A percentile compares a stretch with the other conserved stretches of the same genome.
Evolutionary conservation across 805 yeast species (phyloP).

Genomic region (Candida vartiovaarae): DNA sequence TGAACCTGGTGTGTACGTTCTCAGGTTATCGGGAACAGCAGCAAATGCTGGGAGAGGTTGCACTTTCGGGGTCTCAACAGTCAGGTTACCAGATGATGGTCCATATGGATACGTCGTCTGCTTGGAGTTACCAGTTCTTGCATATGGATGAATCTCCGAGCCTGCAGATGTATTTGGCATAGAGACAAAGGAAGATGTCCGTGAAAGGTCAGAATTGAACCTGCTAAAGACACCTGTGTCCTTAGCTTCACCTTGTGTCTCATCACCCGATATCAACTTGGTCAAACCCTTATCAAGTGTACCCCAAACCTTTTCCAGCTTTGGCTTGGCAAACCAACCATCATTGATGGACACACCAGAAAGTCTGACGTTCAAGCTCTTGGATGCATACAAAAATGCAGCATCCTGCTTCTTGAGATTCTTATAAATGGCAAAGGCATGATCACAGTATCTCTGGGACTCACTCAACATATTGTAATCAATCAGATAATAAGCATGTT

Average conservation of each 20-base stretch:
- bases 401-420: constrained; percentile 31
- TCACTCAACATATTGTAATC: constrained; percentile 55
- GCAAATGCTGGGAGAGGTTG: no score
- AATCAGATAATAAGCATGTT: constrained; percentile 61
- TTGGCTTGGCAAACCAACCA: constrained; percentile 75
- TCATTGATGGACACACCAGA: constrained; percentile 41
- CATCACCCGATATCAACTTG: constrained; percentile 85
- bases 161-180: constrained; percentile 7
- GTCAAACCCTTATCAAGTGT: constrained; percentile 74
- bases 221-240: constrained; percentile 55
- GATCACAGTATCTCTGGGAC: constrained; percentile 60
- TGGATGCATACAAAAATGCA: constrained; percentile 27
- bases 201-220: constrained; percentile 62
- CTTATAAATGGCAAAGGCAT: constrained; percentile 33
- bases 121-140: constrained; percentile 3
- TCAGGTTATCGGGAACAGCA: neutral
- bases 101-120: constrained; percentile 3
- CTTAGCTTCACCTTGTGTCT: constrained; percentile 31
- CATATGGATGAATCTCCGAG: constrained; percentile 1
- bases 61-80: no score
- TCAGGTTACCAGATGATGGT: neutral
- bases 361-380: constrained; percentile 37
- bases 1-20: neutral
- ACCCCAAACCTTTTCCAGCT: constrained; percentile 82
- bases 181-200: constrained; percentile 33